Conservation (phyloP, 305 asterid genomes). For the Lippia alba region DNA sequence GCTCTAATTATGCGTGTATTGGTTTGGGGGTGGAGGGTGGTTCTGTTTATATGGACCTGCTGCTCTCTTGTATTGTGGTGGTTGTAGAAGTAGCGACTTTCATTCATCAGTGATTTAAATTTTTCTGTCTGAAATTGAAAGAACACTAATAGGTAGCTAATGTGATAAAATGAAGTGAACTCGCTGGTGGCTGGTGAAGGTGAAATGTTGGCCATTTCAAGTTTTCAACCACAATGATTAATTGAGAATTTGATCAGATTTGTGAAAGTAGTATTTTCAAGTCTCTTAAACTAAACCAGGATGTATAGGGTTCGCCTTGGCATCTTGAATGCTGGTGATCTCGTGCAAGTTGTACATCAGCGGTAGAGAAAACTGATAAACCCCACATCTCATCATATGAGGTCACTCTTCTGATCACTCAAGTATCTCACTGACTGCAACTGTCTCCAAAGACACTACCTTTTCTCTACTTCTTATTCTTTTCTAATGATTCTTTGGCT, state of each 20-base stretch:
- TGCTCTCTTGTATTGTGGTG: neutral
- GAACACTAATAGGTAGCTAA: neutral
- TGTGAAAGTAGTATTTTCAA: neutral
- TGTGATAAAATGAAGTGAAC: too few relatives aligned
- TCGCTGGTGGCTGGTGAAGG: neutral
- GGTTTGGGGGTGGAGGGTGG: neutral
- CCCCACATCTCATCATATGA: neutral
- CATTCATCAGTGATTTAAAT: neutral
- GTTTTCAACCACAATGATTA: neutral
- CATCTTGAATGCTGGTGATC: neutral
- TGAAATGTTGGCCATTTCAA: neutral
- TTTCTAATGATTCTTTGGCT: constrained; percentile 1
- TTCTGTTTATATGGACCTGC: neutral
- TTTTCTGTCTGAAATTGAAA: neutral
- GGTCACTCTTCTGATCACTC: neutral
- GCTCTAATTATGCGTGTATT: neutral
- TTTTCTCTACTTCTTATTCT: constrained; percentile 9
- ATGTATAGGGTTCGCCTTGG: neutral
- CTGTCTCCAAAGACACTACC: neutral
- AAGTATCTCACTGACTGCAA: neutral
- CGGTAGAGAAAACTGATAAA: neutral
- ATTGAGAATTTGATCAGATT: neutral
- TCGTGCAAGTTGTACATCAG: neutral
- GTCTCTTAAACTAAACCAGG: neutral
- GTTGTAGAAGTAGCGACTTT: neutral